phyloP scores from a whole-genome alignment of 2,329 filamentous ascomycete genomes.

The Endothia cerciana region DNA sequence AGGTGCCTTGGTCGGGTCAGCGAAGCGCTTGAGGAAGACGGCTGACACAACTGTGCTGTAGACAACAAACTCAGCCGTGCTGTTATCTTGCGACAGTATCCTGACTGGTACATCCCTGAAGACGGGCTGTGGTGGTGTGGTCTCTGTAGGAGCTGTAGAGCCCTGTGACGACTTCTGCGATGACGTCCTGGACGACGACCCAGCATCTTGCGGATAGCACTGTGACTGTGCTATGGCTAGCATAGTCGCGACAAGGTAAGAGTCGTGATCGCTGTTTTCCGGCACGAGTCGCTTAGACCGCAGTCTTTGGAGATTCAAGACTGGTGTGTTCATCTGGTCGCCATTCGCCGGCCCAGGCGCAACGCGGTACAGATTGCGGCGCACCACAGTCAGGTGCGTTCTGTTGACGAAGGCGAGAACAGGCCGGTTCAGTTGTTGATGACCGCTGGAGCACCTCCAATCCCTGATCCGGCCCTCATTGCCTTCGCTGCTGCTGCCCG shows the following conservation, averaged over 20 bases:
- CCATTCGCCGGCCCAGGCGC: conserved; percentile 43
- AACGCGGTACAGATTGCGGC: conserved; percentile 53
- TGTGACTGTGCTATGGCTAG: conserved; percentile 61
- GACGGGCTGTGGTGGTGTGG: conserved; percentile 33
- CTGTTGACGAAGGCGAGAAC: conserved; percentile 54
- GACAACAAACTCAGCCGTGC: conserved; percentile 54
- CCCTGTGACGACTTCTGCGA: conserved; percentile 35
- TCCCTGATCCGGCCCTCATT: conserved; percentile 32
- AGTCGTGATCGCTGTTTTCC: conserved; percentile 53
- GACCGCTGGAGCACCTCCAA: conserved; percentile 18
- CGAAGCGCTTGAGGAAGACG: conserved; percentile 54
- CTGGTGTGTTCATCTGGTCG: conserved; percentile 48
- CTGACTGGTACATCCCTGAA: conserved; percentile 55
- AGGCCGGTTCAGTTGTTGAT: conserved; percentile 34
- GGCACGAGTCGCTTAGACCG: conserved; percentile 54
- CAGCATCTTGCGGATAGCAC: conserved; percentile 45
- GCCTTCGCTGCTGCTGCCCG: conserved; percentile 32
- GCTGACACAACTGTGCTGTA: conserved; percentile 55
- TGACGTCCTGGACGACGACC: conserved; percentile 22
- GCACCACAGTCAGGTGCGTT: conserved; percentile 48
- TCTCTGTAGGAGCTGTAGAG: conserved; percentile 25
- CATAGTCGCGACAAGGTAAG: conserved; percentile 56
- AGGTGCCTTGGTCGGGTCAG: conserved; percentile 49
- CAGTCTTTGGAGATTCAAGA: conserved; percentile 51
- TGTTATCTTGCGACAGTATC: conserved; percentile 55